Evolutionary conservation across 2,329 filamentous ascomycete genomes (phyloP).

Genomic region (Coniochaeta ligniaria): DNA sequence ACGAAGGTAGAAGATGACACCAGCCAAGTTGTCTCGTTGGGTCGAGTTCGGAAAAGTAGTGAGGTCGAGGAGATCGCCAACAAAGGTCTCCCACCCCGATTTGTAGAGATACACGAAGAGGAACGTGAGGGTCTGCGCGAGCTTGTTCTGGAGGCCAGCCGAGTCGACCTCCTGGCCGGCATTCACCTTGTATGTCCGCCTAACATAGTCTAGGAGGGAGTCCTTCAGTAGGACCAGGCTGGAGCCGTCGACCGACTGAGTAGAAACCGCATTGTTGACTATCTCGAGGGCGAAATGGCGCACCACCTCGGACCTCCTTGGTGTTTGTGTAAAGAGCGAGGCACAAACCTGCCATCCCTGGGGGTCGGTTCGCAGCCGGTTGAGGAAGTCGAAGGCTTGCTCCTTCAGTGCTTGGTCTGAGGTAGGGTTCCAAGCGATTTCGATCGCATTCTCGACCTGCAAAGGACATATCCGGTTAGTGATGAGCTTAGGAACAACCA

Average conservation of each 20-base stretch:
- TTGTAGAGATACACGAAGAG: slow-evolving; percentile 85
- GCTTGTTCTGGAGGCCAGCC: slow-evolving; percentile 83
- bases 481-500: not conserved
- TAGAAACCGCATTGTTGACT: slow-evolving; percentile 84
- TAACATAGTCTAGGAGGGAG: slow-evolving; percentile 73
- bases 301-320: slow-evolving; percentile 72
- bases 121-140: slow-evolving; percentile 91
- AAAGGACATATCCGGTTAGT: not conserved
- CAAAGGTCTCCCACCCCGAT: slow-evolving; percentile 79
- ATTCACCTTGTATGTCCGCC: slow-evolving; percentile 61
- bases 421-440: slow-evolving; percentile 80
- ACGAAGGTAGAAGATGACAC: slow-evolving; percentile 81
- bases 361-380: slow-evolving; percentile 72
- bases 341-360: slow-evolving; percentile 89
- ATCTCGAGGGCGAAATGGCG: slow-evolving; percentile 87
- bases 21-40: slow-evolving; percentile 61
- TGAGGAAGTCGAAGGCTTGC: slow-evolving; percentile 76
- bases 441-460: slow-evolving; percentile 92
- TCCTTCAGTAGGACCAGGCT: slow-evolving; percentile 73
- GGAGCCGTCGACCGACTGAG: slow-evolving; percentile 64
- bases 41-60: slow-evolving; percentile 56
- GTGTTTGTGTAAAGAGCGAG: slow-evolving; percentile 72
- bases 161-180: slow-evolving; percentile 58
- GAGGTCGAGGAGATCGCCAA: slow-evolving; percentile 80
- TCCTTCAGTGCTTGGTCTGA: slow-evolving; percentile 68